Evolutionary conservation across 495 filamentous ascomycete genomes (phyloP).

Genomic region (Tuber melanosporum): DNA sequence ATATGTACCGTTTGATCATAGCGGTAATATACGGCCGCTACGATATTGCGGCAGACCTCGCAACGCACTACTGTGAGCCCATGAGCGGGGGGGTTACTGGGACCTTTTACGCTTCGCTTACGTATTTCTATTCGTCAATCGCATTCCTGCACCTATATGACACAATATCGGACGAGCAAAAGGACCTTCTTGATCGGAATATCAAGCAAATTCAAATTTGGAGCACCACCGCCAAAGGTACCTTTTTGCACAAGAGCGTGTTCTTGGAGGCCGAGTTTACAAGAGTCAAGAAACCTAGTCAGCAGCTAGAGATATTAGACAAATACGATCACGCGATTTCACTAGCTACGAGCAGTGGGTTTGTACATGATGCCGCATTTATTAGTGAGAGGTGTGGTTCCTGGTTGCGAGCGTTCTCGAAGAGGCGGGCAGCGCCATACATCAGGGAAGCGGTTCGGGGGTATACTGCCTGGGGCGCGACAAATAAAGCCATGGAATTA

Average conservation of each 20-base stretch:
- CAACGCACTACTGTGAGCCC: constrained; percentile 37
- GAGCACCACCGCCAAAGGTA: constrained; percentile 35
- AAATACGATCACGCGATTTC: constrained; percentile 40
- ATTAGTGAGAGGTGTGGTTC: constrained; percentile 39
- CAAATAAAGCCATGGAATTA: constrained; percentile 38
- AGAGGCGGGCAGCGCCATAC: constrained; percentile 37
- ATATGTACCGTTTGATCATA: constrained; percentile 41
- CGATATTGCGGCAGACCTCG: constrained; percentile 37
- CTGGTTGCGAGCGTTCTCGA: constrained; percentile 36
- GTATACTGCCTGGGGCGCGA: constrained; percentile 38
- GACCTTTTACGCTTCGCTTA: constrained; percentile 36
- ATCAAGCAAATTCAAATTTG: constrained; percentile 35
- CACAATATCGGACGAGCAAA: constrained; percentile 35
- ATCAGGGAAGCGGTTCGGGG: constrained; percentile 39
- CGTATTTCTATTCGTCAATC: constrained; percentile 39
- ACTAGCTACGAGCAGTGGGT: constrained; percentile 33
- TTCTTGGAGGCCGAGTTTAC: constrained; percentile 38
- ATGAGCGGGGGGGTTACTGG: constrained; percentile 31
- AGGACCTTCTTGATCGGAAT: constrained; percentile 30
- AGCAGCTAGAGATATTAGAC: constrained; percentile 40
- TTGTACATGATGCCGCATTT: constrained; percentile 40
- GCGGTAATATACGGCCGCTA: constrained; percentile 39
- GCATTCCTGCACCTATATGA: constrained; percentile 37
- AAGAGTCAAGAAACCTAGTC: constrained; percentile 25
- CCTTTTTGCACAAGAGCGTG: constrained; percentile 39